Conservation (phyloP, 2,329 filamentous ascomycete genomes). For the Aspergillus sergii region DNA sequence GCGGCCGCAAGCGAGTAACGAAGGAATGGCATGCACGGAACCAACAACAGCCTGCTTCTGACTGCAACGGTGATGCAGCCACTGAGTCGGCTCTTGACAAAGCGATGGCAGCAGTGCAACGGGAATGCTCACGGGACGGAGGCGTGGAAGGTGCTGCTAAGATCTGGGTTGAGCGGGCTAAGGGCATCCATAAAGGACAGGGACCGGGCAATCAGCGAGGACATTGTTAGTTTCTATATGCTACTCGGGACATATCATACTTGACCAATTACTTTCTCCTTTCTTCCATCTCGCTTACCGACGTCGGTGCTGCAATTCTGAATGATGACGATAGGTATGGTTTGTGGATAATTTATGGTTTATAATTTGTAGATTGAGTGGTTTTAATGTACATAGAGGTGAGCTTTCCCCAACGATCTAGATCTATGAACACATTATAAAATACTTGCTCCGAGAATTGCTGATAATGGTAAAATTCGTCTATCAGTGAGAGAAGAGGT, state of each 20-base stretch:
- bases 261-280: not conserved
- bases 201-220: slow-evolving; percentile 39
- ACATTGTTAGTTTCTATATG: not conserved
- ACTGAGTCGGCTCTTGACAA: slow-evolving; percentile 58
- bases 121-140: slow-evolving; percentile 50
- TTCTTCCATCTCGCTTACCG: not conserved
- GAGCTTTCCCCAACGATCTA: not conserved
- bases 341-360: not conserved
- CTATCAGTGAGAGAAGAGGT: not conserved
- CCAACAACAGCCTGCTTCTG: not conserved
- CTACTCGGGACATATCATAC: not conserved
- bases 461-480: not conserved
- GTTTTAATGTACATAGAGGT: not conserved
- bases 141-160: slow-evolving; percentile 47
- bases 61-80: not conserved
- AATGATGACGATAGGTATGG: not conserved
- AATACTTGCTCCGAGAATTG: not conserved
- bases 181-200: slow-evolving; percentile 49
- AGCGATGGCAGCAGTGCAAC: slow-evolving; percentile 63
- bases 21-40: slow-evolving; percentile 34
- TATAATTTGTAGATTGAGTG: not conserved
- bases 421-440: not conserved
- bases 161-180: slow-evolving; percentile 57
- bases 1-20: slow-evolving; percentile 50
- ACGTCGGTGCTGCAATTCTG: not conserved